Evolutionary conservation across 2,329 filamentous ascomycete species (phyloP), one percentile per base, ranked within the genome.

Genomic region (Neofusicoccum parvum): DNA sequence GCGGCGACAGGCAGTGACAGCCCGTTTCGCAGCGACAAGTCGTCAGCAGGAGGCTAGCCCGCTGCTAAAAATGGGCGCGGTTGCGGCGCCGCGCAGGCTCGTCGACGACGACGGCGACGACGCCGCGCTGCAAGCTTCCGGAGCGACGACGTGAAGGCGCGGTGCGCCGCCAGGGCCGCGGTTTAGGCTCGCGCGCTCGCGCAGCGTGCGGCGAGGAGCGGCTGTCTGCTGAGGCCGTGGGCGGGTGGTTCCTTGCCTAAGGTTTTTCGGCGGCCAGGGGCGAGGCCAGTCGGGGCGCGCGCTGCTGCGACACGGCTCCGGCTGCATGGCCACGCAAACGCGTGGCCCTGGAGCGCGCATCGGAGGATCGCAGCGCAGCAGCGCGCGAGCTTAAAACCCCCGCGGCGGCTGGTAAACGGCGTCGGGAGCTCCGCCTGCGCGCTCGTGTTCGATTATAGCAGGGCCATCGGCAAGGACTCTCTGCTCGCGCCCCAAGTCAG

Each of bases 381-480:
- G 9, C 11, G 37, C 11, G 41, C 41, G 23, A 60, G 43, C 56
- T 48, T 60, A 60, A 60, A 60, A 60, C 20, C 48, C 54, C 56
- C 27, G 41, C 56, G 27, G 27, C 41, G 56, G 56, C 53, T n/a
- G 53, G 20, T 17, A 43, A 58, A 58, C 54, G 39, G 54, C 54
- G 53, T 12, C 12, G 36, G 9, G 9, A 10, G 7, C 23, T 17
- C 37, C 37, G 12, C 20, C 20, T 41, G 15, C 34, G n/a, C 34
- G 54, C 54, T 60, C 56, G 56, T 60, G 56, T 60, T 60, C 56
- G 56, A 59, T 59, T 48, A 60, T 46, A 14, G 45, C 56, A 60
- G 41, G 56, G 56, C 43, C 11, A 14, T 60, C 56, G 56, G 41
- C 41, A 60, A 60, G 41, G 43, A 45, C 54, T 39, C 39, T 23